Conservation (phyloP, 345 rosid genomes). For the Noccaea caerulescens region DNA sequence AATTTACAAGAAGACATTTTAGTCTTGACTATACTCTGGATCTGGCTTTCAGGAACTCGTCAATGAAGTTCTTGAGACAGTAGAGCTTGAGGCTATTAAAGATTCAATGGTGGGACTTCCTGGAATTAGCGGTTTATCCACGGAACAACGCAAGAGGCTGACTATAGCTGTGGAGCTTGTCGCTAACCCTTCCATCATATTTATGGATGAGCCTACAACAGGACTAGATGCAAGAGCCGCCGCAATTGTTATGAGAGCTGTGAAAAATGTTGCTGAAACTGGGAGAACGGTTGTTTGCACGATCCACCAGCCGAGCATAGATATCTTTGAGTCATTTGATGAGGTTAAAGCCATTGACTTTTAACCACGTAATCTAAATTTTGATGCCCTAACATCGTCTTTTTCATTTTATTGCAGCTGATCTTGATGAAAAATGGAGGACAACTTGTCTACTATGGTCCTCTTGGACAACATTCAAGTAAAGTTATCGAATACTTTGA, state of each 20-base stretch:
- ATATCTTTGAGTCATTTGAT: constrained; percentile 56
- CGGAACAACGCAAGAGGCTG: constrained; percentile 58
- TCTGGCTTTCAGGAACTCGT: constrained; percentile 45
- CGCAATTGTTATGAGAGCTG: constrained; percentile 61
- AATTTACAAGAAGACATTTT: not conserved
- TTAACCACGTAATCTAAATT: not conserved
- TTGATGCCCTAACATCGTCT: not conserved
- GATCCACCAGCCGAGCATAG: constrained; percentile 61
- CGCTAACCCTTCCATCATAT: constrained; percentile 57
- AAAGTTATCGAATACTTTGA: constrained; percentile 49
- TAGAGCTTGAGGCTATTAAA: constrained; percentile 54
- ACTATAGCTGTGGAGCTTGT: constrained; percentile 63
- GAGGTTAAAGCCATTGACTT: constrained; percentile 47
- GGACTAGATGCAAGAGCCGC: constrained; percentile 65
- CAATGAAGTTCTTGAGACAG: constrained; percentile 50
- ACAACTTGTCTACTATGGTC: constrained; percentile 45
- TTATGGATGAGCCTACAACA: constrained; percentile 63
- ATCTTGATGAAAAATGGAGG: constrained; percentile 54
- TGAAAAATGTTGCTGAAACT: constrained; percentile 52
- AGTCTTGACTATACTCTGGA: constrained; percentile 15
- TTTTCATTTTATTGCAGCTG: constrained; percentile 40
- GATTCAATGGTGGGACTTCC: constrained; percentile 53
- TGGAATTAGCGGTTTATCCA: constrained; percentile 51
- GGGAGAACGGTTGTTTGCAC: constrained; percentile 63
- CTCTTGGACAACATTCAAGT: constrained; percentile 50